Percentiles rank a stretch among this genome's conserved stretches.
phyloP scores from a whole-genome alignment of 23 red algal species.

The Chondrus crispus region DNA sequence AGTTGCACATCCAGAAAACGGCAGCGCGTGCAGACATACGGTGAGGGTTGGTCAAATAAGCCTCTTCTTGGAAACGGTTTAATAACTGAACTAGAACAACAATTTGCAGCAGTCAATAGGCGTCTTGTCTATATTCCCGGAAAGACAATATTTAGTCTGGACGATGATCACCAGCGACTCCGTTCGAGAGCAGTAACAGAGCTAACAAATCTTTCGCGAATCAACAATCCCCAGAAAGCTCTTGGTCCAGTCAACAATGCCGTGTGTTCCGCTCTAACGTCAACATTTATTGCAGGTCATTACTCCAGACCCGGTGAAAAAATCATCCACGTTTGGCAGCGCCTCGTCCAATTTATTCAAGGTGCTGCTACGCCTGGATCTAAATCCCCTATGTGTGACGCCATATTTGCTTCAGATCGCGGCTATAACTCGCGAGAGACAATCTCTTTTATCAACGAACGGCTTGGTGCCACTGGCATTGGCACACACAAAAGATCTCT shows the following conservation, averaged over 20 bases:
- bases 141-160: not conserved
- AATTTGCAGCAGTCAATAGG: not conserved
- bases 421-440: not conserved
- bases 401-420: not conserved
- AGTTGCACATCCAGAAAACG: not conserved
- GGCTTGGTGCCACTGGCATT: slow-evolving; percentile 10
- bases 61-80: not conserved
- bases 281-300: not conserved
- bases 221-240: not conserved
- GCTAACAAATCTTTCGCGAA: not conserved
- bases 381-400: not conserved
- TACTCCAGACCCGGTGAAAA: not conserved
- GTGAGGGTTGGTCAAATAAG: not conserved
- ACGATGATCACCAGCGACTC: not conserved
- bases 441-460: not conserved
- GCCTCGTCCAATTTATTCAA: not conserved
- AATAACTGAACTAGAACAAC: not conserved
- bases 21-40: not conserved
- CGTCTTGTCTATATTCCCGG: not conserved
- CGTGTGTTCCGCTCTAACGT: not conserved
- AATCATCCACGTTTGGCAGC: not conserved
- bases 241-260: not conserved
- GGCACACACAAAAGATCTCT: not conserved
- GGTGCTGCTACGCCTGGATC: not conserved
- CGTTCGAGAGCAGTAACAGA: not conserved